Evolutionary conservation across 1,284 basidiomycete species (phyloP), one percentile per base, ranked within the genome.

Genomic region (Testicularia cyperi): DNA sequence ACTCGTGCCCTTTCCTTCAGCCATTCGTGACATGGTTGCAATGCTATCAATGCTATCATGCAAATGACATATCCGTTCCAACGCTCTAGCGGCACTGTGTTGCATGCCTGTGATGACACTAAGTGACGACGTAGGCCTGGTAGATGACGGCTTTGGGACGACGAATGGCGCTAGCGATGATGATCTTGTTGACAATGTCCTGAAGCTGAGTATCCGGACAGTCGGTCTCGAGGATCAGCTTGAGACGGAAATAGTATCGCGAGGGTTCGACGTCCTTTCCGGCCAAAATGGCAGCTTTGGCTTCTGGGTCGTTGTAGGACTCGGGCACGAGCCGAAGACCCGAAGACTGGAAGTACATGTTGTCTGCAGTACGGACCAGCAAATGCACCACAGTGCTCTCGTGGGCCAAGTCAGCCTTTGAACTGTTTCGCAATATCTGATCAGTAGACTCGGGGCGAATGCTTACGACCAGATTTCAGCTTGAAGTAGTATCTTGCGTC

Each of bases 401-500:
- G 13, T 20, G 5, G 12, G 3, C 3, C 2, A 26, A 9, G 38
- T 16, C 19, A 38, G 40, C 14, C 13, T 15, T 15, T 23, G 20
- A 2, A n/a, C n/a, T n/a, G n/a, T n/a, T n/a, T n/a, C n/a, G 6
- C 2, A 8, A 15, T 10, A 27, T n/a, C 26, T n/a, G 31, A 27
- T 15, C 15, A 14, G 25, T 19, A 27, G 22, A 22, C 3, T 10
- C 5, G 13, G 26, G 20, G 36, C 7, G 27, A 15, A 5, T 5
- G 43, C 40, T 38, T 49, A 46, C 32, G 56, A 28, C 56, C 49
- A 12, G 19, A 26, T 23, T 43, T 49, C 10, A 55, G 36, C 12
- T 33, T 26, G 46, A 61, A 61, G 29, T 55, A 46, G 37, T 51
- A 61, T 2, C 57, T n/a, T 5, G 57, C 57, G 26, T 61, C 57